Evolutionary conservation across 2,329 filamentous ascomycete genomes (phyloP), one percentile per base, ranked within the genome.

Genomic region (Fusarium chuoi): DNA sequence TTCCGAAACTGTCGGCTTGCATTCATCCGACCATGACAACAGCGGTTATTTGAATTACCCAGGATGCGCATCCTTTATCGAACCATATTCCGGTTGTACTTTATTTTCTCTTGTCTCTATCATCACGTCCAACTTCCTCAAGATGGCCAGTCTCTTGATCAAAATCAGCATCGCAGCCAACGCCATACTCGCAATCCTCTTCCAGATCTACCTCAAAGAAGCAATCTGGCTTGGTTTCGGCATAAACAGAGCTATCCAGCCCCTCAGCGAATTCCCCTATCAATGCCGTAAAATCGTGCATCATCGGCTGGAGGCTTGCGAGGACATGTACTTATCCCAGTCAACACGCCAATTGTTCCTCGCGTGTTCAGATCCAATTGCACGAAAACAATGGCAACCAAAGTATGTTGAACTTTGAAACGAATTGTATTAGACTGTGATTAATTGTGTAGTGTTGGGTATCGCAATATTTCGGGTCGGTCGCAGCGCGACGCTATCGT

Each of bases 401-500:
- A 71, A 67, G 76, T 33, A 30, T 30, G 30, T 30, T 30, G 1
- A 30, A 30, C 4, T 12, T 12, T 12, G 30, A 30, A 1, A 30
- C n/a, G 30, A 12, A 12, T 30, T 1, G 12, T 30, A 30, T 12
- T 30, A 30, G 30, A 30, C 30, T 30, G 11, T 6, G 17, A 14
- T 26, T 63, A 6, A 68, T 20, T 9, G 5, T 10, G 10, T 0
- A 78, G 77, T 39, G 46, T 73, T 22, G 77, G 38, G 1, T 33
- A 45, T 15, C 67, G 79, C 11, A 82, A 83, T 49, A 36, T 75
- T 20, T 76, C 77, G 1, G 80, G 71, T 0, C 80, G 79, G 6
- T 80, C 81, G 2, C 65, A 73, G 6, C 70, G 65, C 22, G 82
- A 83, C 62, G 77, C 79, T 8, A 59, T 84, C 22, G 62, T 82